Evolutionary conservation across 148 eudicot genomes (phyloP).

Genomic region (Camellia lanceoleosa): DNA sequence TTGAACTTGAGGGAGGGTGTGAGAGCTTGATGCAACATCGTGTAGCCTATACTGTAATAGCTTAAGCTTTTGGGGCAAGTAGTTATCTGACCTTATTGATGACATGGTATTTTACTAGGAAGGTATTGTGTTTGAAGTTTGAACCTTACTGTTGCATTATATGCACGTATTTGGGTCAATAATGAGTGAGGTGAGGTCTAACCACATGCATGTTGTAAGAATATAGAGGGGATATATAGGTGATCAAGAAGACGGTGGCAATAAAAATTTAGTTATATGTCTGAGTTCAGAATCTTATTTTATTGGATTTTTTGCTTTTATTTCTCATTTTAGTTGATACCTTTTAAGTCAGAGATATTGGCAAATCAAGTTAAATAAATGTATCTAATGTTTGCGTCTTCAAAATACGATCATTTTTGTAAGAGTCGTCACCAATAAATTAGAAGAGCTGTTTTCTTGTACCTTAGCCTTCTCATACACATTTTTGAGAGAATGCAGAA

Average conservation of each 20-base stretch:
- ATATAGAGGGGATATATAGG: no score
- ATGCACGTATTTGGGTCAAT: not conserved
- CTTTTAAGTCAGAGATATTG: no score
- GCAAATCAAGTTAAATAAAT: not conserved
- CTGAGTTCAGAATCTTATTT: no score
- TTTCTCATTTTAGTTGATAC: no score
- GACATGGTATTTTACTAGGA: not conserved
- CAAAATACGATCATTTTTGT: no score
- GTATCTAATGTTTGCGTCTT: not conserved
- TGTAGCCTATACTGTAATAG: no score
- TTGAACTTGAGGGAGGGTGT: not conserved
- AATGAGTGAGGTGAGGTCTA: not conserved
- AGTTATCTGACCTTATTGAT: not conserved
- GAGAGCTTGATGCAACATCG: not conserved
- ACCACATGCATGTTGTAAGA: no score
- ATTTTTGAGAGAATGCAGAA: not conserved
- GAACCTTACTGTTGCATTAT: not conserved
- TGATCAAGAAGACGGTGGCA: no score
- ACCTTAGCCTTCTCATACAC: not conserved
- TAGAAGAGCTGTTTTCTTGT: not conserved
- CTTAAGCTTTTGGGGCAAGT: not conserved
- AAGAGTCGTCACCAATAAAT: no score
- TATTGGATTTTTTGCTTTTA: no score
- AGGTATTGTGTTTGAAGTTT: not conserved
- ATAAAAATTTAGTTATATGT: no score